Evolutionary conservation across 2,329 filamentous ascomycete species (phyloP), one percentile per base, ranked within the genome.

Genomic region (Grosmannia huntii): DNA sequence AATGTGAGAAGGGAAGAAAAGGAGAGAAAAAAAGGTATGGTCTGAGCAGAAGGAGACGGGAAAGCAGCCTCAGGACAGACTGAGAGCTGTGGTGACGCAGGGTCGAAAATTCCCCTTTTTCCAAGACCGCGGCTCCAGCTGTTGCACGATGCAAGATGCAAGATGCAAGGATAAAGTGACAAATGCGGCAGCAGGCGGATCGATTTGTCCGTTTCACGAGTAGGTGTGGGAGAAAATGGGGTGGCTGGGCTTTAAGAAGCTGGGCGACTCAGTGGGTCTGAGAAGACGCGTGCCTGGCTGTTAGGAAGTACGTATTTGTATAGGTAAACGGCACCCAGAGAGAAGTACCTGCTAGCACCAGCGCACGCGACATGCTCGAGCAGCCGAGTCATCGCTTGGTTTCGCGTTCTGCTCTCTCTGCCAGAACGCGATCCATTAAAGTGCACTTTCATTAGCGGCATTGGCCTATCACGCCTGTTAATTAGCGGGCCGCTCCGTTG

Each of bases 221-320:
- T 2, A 28, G n/a, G 14, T 19, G 38, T 11, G 38, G 19, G 25
- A 16, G 19, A 33, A 23, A 36, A 41, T 50, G 50, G 28, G 57
- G 60, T 61, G 61, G 61, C 60, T 63, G 61, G 61, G 57, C 16
- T 19, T 3, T 52, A 28, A 23, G 27, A 1, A 23, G 16, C 23
- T 23, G 28, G 25, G 9, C 58, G 10, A 56, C 60, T 62, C 62
- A 59, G 60, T 38, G 38, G 53, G 56, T 55, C 52, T 31, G 62
- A 5, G 57, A 6, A 12, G 36, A 36, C 38, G 38, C 50, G 58
- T 58, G 57, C 41, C 9, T 10, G 11, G 2, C 3, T 58, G 61
- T 46, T 63, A 60, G 27, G 12, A 23, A 57, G 48, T 60, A 63
- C 62, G 14, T 60, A 0, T 12, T 4, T 5, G 0, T 6, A 28